Evolutionary conservation across 2,329 filamentous ascomycete genomes (phyloP).

Genomic region (Penicillium olsonii): DNA sequence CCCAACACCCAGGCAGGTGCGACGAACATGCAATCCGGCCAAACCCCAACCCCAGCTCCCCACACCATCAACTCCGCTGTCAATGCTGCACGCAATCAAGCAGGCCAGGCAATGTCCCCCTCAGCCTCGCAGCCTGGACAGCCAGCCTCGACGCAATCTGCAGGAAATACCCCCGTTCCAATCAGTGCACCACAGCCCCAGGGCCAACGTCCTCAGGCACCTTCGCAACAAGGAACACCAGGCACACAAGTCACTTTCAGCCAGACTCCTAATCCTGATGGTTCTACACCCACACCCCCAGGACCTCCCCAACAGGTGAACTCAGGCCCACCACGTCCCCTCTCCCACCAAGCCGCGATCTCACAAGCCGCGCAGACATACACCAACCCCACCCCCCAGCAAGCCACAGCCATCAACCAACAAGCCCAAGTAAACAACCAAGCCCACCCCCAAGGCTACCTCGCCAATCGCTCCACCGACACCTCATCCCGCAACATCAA

Average conservation of each 20-base stretch:
- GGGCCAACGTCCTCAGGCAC: constrained; percentile 28
- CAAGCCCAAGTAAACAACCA: constrained; percentile 38
- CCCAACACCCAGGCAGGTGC: constrained; percentile 25
- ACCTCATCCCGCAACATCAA: constrained; percentile 56
- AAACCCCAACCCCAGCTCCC: constrained; percentile 40
- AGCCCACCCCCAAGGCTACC: constrained; percentile 44
- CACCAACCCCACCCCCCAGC: constrained; percentile 35
- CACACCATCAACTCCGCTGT: constrained; percentile 53
- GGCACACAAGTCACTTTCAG: constrained; percentile 32
- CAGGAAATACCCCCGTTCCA: constrained; percentile 27
- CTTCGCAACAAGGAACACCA: constrained; percentile 33
- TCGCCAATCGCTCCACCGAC: constrained; percentile 43
- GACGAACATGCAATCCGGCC: constrained; percentile 35
- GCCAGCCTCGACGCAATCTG: constrained; percentile 30
- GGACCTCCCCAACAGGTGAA: constrained; percentile 31
- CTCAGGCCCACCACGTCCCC: constrained; percentile 42
- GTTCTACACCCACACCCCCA: constrained; percentile 34
- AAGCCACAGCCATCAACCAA: constrained; percentile 31
- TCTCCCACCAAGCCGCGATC: constrained; percentile 50
- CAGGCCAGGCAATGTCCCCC: constrained; percentile 40
- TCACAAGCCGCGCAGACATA: constrained; percentile 47
- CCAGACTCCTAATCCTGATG: constrained; percentile 33
- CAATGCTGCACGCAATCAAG: constrained; percentile 45
- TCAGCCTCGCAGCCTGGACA: constrained; percentile 37
- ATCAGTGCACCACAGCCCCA: constrained; percentile 22